These are phyloP conservation scores for Penicillium antarcticum DNA, from an alignment of 495 filamentous ascomycete genomes.

Conservation along the genomic window DNA sequence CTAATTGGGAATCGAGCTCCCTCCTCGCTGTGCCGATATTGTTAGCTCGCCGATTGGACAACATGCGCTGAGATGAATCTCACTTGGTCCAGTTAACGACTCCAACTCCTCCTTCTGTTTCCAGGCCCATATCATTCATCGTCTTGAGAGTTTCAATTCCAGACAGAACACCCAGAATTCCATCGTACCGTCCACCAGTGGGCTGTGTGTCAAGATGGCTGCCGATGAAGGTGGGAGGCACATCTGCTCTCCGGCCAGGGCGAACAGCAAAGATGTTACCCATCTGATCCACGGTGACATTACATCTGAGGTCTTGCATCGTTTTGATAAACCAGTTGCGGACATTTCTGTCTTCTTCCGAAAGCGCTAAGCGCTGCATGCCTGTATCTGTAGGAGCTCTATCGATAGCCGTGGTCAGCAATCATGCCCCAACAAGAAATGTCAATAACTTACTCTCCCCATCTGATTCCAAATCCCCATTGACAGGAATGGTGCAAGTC, in stretches of 20 bases:
- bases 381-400: constrained; percentile 59
- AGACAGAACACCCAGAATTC: constrained; percentile 70
- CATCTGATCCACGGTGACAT: constrained; percentile 60
- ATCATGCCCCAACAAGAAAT: background rate
- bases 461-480: constrained; percentile 63
- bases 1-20: constrained; percentile 77
- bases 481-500: constrained; percentile 65
- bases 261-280: constrained; percentile 76
- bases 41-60: constrained; percentile 6
- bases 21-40: constrained; percentile 52
- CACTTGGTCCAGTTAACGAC: constrained; percentile 81
- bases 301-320: constrained; percentile 60
- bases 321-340: constrained; percentile 75
- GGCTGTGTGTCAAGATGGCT: constrained; percentile 80
- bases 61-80: background rate
- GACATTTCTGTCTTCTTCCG: constrained; percentile 65
- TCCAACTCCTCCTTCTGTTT: constrained; percentile 68
- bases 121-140: constrained; percentile 64
- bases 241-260: constrained; percentile 51
- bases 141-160: constrained; percentile 69
- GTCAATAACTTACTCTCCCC: constrained; percentile 54
- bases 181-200: constrained; percentile 69
- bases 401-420: constrained; percentile 1
- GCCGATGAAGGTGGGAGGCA: constrained; percentile 65
- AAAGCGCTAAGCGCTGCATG: constrained; percentile 65